Evolutionary conservation across 352 stramenopile species (phyloP), one percentile per base, ranked within the genome.

Genomic region (Blastocystis sp.): DNA sequence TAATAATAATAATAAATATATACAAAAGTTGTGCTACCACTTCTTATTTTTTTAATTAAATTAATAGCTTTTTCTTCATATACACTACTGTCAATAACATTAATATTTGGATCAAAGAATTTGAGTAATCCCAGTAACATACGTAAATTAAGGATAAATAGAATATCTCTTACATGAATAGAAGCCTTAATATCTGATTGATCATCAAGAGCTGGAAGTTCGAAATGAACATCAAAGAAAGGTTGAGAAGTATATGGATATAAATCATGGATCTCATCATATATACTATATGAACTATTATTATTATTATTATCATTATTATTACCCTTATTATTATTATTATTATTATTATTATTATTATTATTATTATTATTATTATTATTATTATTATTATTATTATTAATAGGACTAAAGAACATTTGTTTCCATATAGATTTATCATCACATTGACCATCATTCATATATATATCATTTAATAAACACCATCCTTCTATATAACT

Each of bases 1-100:
- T n/a, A n/a, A n/a, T n/a, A n/a, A 48, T 18, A 11, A 39, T 39
- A 11, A 39, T n/a, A 16, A 11, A 11, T n/a, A 39, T n/a, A 11
- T 11, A 39, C 33, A 11, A 49, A 16, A 31, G 36, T 48, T 6
- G 13, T 18, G 30, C 54, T 28, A 13, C 52, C 52, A 30, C 54
- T 44, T 21, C 52, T 39, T 27, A 62, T 32, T 16, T 2, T 13
- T n/a, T 39, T 62, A 7, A 62, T 31, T 42, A 62, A 21, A 21
- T 47, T 49, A 21, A 54, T 54, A 1, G 52, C 52, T 21, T 62
- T 62, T 30, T 62, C 52, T 21, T 48, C 52, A 25, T 62, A 62
- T 3, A 4, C 11, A 41, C 52, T 62, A 39, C 48, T 62, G 24
- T 49, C 24, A 2, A n/a, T n/a, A n/a, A 62, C 23, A 1, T 36